A percentile compares a stretch with the other conserved stretches of the same genome.
Evolutionary conservation across 148 eudicot genomes (phyloP).

Genomic region (Chenopodium suecicum): DNA sequence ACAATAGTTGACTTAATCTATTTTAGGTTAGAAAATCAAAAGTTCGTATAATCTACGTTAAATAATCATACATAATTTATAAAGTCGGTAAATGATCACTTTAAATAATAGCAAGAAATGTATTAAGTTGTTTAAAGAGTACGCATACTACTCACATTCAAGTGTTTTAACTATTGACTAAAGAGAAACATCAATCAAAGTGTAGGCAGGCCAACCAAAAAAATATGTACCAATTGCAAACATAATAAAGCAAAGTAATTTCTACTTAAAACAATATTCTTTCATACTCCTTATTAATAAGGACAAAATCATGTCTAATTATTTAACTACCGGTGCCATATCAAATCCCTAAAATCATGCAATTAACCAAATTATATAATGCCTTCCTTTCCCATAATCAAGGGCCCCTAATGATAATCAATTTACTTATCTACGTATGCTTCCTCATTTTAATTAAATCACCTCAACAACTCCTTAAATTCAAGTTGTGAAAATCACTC

Average conservation of each 20-base stretch:
- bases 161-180: neutral
- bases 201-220: neutral
- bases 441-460: neutral
- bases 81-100: too few relatives aligned
- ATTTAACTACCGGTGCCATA: neutral
- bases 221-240: neutral
- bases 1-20: too few relatives aligned
- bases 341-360: conserved; percentile 20
- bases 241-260: neutral
- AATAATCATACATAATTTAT: too few relatives aligned
- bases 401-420: neutral
- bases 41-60: too few relatives aligned
- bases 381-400: neutral
- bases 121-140: neutral
- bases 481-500: too few relatives aligned
- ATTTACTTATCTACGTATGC: neutral
- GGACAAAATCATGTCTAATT: neutral
- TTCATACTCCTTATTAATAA: neutral
- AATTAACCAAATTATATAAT: neutral
- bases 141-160: neutral
- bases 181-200: neutral
- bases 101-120: neutral
- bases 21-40: too few relatives aligned
- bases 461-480: neutral
- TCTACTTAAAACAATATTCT: neutral